These are phyloP conservation scores for Scheffersomyces illinoinensis DNA, from an alignment of 1,139 yeast genomes.

Conservation along the genomic window DNA sequence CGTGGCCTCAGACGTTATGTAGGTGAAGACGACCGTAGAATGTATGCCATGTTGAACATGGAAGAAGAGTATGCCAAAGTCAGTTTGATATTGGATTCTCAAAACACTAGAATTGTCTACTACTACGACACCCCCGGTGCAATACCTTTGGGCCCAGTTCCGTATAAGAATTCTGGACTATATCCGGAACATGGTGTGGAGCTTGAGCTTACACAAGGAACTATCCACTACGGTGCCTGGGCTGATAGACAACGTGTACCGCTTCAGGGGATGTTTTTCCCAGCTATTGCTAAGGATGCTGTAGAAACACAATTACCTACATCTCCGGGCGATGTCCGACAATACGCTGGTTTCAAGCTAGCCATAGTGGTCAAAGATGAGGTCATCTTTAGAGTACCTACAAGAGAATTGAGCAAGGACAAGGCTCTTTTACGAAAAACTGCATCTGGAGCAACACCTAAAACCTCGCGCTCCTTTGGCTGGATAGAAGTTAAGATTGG, in stretches of 20 bases:
- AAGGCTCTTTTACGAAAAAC: conserved; percentile 23
- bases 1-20: conserved; percentile 46
- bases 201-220: conserved; percentile 58
- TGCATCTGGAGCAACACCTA: conserved; percentile 19
- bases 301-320: conserved; percentile 39
- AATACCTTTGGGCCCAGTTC: conserved; percentile 35
- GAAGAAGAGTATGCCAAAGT: conserved; percentile 80
- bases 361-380: conserved; percentile 61
- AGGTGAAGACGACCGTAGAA: conserved; percentile 37
- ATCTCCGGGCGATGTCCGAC: conserved; percentile 51
- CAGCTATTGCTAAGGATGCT: conserved; percentile 63
- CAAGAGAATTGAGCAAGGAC: conserved; percentile 83
- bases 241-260: conserved; percentile 80
- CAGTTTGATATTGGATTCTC: conserved; percentile 71
- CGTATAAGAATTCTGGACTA: conserved; percentile 2
- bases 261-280: conserved; percentile 67
- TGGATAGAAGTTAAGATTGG: conserved; percentile 80
- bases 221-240: conserved; percentile 93
- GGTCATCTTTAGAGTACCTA: conserved; percentile 74
- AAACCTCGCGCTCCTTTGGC: conserved; percentile 68
- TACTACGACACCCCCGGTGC: conserved; percentile 73
- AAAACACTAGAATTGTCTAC: conserved; percentile 53
- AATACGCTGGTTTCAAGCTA: conserved; percentile 56
- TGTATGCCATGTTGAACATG: conserved; percentile 25
- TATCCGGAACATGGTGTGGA: conserved; percentile 69